Percentiles rank a stretch among this genome's conserved stretches.
These are phyloP conservation scores for Polytrichum commune DNA, from an alignment of 225 moss, liverwort and hornwort species.

Conservation along the genomic window DNA sequence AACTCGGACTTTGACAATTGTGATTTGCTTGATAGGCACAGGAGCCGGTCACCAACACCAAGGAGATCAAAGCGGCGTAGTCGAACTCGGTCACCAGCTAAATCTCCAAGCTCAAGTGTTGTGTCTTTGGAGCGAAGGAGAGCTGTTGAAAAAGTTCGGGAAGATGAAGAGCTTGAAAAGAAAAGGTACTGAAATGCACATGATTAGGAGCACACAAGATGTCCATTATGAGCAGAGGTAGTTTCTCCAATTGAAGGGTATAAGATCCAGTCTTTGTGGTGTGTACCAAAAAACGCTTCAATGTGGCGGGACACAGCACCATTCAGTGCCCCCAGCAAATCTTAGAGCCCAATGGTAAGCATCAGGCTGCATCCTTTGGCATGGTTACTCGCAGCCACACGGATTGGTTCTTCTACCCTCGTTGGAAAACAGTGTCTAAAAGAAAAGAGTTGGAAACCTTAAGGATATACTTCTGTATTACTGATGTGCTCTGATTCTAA, in stretches of 20 bases:
- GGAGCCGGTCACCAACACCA: conserved; percentile 79
- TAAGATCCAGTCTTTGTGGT: conserved; percentile 46
- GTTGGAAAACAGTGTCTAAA: conserved; percentile 35
- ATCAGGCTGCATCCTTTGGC: conserved; percentile 28
- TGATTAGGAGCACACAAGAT: conserved; percentile 11
- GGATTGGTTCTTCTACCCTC: conserved; percentile 31
- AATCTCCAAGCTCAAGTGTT: conserved; percentile 71
- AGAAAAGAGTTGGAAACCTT: conserved; percentile 34
- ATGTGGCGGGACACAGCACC: conserved; percentile 12
- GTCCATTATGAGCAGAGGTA: conserved; percentile 22
- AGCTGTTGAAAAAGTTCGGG: conserved; percentile 70
- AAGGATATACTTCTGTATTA: conserved; percentile 61
- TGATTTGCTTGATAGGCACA: conserved; percentile 57
- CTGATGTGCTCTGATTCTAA: conserved; percentile 58
- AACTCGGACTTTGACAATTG: conserved; percentile 15
- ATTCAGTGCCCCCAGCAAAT: conserved; percentile 18
- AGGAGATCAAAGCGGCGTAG: conserved; percentile 75
- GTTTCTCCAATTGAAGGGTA: conserved; percentile 20
- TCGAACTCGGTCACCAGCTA: conserved; percentile 61
- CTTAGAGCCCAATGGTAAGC: conserved; percentile 13
- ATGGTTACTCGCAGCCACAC: conserved; percentile 46
- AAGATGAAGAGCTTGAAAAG: conserved; percentile 89
- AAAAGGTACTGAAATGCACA: conserved; percentile 55
- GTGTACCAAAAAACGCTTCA: conserved; percentile 54
- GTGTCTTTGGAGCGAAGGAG: conserved; percentile 73